These are phyloP conservation scores for Cryptosporidium ryanae DNA, from an alignment of 169 alveolate species.

Conservation along the genomic window DNA sequence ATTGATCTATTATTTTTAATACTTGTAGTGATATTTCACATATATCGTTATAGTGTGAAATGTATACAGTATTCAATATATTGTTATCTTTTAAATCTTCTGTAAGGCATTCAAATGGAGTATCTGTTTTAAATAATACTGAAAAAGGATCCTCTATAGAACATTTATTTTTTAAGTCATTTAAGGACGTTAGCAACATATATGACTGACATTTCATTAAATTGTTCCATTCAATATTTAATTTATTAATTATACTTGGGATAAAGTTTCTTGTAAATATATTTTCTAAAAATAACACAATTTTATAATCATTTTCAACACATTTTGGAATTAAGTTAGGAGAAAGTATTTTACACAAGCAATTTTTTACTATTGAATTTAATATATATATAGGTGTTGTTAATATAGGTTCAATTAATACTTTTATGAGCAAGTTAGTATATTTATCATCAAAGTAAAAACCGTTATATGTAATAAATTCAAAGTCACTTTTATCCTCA, in stretches of 20 bases:
- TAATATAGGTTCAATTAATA: conserved; percentile 32
- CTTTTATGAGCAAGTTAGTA: not conserved
- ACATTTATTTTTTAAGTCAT: not conserved
- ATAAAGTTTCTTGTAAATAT: conserved; percentile 12
- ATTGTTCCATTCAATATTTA: conserved; percentile 40
- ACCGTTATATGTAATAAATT: not conserved
- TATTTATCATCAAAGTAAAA: conserved; percentile 9
- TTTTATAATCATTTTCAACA: not conserved
- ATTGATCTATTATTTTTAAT: conserved; percentile 15
- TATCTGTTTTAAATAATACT: conserved; percentile 1
- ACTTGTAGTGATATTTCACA: not conserved
- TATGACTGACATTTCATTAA: conserved; percentile 27
- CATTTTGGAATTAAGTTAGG: conserved; percentile 40
- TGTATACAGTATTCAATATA: conserved; percentile 2
- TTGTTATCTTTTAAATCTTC: not conserved
- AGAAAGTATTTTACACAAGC: conserved; percentile 4
- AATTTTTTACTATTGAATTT: conserved; percentile 8
- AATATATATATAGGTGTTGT: conserved; percentile 19
- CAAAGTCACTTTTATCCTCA: not conserved
- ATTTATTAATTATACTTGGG: conserved; percentile 9
- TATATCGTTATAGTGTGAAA: conserved; percentile 26
- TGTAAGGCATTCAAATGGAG: not conserved
- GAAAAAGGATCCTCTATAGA: conserved; percentile 28
- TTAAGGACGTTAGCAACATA: not conserved
- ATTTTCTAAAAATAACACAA: conserved; percentile 1